These are phyloP conservation scores for Combretum micranthum DNA, from an alignment of 345 rosid species.

Conservation along the genomic window DNA sequence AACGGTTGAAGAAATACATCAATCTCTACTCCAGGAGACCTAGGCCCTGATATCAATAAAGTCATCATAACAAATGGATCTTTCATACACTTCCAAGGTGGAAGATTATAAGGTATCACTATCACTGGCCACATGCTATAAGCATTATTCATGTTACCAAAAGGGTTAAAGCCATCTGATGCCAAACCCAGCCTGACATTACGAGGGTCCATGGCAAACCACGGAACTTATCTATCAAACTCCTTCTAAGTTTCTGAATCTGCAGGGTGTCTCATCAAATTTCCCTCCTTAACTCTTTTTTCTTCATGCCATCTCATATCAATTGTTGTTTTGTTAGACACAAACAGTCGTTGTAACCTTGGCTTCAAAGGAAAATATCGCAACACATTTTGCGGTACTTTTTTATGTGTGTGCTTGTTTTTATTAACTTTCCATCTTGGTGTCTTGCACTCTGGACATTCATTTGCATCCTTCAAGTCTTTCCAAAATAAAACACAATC, in stretches of 20 bases:
- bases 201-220: neutral
- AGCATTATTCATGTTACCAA: conserved; percentile 1
- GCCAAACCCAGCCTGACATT: conserved; percentile 3
- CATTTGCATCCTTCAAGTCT: fast-evolving
- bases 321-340: neutral
- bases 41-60: too few species aligned
- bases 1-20: too few species aligned
- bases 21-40: too few species aligned
- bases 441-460: neutral
- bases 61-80: too few species aligned
- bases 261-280: neutral
- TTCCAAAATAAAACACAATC: neutral
- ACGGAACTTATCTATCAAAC: neutral
- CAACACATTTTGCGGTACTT: neutral
- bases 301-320: conserved; percentile 11
- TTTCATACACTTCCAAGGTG: conserved; percentile 2
- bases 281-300: neutral
- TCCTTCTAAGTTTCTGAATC: neutral
- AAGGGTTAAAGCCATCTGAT: conserved; percentile 5
- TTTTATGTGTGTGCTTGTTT: neutral
- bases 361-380: conserved; percentile 8
- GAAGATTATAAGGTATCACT: conserved; percentile 4
- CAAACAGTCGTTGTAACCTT: neutral
- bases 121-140: conserved; percentile 2
- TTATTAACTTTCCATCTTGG: neutral